Percentiles rank a stretch among this genome's conserved stretches.
Conservation (phyloP, 805 yeast species). For the Spencermartinsiella europaea region DNA sequence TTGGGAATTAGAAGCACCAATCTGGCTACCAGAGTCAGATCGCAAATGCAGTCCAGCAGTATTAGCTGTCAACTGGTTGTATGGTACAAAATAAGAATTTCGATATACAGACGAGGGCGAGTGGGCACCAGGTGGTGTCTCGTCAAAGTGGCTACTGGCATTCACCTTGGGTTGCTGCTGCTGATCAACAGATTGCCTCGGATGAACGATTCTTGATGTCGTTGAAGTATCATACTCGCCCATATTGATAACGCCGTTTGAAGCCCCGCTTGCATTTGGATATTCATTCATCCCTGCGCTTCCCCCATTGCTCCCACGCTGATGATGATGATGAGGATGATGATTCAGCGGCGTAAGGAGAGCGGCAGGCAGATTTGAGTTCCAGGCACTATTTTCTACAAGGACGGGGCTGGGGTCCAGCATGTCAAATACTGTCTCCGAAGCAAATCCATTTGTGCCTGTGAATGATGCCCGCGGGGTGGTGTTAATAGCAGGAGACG, state of each 20-base stretch:
- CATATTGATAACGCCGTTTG: too few relatives aligned
- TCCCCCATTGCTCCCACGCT: not conserved
- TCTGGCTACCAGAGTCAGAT: not conserved
- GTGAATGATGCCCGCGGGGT: not conserved
- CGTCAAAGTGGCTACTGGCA: not conserved
- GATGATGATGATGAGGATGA: constrained; percentile 7
- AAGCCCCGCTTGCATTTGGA: too few relatives aligned
- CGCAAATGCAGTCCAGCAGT: not conserved
- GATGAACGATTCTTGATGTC: too few relatives aligned
- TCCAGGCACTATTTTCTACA: constrained; percentile 1
- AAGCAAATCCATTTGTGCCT: not conserved
- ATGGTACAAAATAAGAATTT: constrained; percentile 5
- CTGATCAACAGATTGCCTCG: too few relatives aligned
- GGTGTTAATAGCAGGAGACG: not conserved
- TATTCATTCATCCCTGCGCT: too few relatives aligned
- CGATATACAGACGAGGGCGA: constrained; percentile 4
- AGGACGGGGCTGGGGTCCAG: constrained; percentile 11
- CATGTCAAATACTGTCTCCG: constrained; percentile 2
- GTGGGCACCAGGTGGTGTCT: not conserved
- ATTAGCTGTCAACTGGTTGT: constrained; percentile 1
- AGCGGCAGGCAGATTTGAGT: too few relatives aligned
- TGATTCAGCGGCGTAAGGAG: constrained; percentile 7
- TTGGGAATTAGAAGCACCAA: not conserved
- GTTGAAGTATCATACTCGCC: too few relatives aligned
- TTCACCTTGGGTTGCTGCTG: not conserved